Base-by-base conservation (phyloP, 2,329 filamentous ascomycete genomes). In the Juglanconis oblonga region DNA sequence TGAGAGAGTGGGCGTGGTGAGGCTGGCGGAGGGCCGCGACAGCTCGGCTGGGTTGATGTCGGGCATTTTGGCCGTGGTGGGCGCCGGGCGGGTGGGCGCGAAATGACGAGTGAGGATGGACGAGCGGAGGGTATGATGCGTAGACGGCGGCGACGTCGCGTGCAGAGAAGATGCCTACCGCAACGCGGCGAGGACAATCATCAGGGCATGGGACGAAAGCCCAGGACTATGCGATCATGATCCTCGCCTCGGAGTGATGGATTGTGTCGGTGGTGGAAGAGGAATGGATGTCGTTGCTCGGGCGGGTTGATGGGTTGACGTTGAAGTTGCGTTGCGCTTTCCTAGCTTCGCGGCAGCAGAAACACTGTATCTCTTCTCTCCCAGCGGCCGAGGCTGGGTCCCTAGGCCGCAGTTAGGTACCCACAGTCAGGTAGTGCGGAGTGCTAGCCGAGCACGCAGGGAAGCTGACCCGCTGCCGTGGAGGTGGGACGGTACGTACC, bases 41-140 rank as follows among this genome's bases (percentile, higher is more conserved):
- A 89, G 74, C 65, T 86, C 85, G 77, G 86, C 85, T 69, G 86
- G 86, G 78, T 88, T 86, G 76, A 89, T 88, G 76, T 88, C 86
- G 68, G 86, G 85, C 86, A 88, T 88, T 66, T 65, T 71, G 68
- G 64, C 53, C 68, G 61, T 38, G 40, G 24, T 47, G 49, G 55
- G 57, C 33, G 55, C 24, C 24, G 24, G 24, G 24, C 36, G 52
- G 55, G 54, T 58, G 64, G 65, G 65, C 64, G 63, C 48, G 24
- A 58, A n/a, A 47, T 47, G 14, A 47, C n/a, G n/a, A 17, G 13
- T 14, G 44, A 29, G 13, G 63, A 64, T 50, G 57, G 55, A 49
- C 40, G 50, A 55, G 10, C 24, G 11, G 54, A 49, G 17, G 42
- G 59, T 52, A 55, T 47, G 44, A 44, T 54, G 61, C 54, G 61